phyloP scores from a whole-genome alignment of 1,284 basidiomycete genomes.

The Marasmius oreades region DNA sequence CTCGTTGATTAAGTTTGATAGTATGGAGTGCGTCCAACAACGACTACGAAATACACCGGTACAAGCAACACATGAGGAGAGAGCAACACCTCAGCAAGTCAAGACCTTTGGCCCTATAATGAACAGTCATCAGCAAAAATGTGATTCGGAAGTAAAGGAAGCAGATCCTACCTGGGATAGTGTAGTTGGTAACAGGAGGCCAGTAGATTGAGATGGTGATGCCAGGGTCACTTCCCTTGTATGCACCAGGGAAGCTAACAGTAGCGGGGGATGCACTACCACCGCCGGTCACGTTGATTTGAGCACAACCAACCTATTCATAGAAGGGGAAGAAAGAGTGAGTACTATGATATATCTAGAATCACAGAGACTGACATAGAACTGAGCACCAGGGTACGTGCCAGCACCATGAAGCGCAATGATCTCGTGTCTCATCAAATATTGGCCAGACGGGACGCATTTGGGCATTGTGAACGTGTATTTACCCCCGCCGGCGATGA shows the following conservation, averaged over 20 bases:
- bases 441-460: conserved; percentile 44
- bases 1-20: too few relatives aligned
- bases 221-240: conserved; percentile 38
- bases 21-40: too few relatives aligned
- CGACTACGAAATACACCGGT: too few relatives aligned
- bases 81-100: not conserved
- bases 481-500: conserved; percentile 51
- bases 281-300: conserved; percentile 41
- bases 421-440: not conserved
- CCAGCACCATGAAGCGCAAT: conserved; percentile 27
- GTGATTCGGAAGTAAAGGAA: not conserved
- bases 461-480: conserved; percentile 47
- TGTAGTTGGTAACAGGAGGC: conserved; percentile 30
- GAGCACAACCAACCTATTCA: conserved; percentile 34
- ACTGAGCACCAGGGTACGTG: conserved; percentile 47
- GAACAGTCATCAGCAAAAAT: not conserved
- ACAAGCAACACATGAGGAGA: too few relatives aligned
- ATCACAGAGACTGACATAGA: conserved; percentile 33
- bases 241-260: conserved; percentile 50
- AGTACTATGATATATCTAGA: too few relatives aligned
- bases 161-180: conserved; percentile 31
- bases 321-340: not conserved
- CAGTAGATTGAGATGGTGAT: conserved; percentile 39
- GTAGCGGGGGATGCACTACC: conserved; percentile 39
- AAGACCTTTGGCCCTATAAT: not conserved